Percentiles rank a stretch among this genome's conserved stretches.
Conservation (phyloP, 768 basidiomycete species). For the Lactarius deliciosus region DNA sequence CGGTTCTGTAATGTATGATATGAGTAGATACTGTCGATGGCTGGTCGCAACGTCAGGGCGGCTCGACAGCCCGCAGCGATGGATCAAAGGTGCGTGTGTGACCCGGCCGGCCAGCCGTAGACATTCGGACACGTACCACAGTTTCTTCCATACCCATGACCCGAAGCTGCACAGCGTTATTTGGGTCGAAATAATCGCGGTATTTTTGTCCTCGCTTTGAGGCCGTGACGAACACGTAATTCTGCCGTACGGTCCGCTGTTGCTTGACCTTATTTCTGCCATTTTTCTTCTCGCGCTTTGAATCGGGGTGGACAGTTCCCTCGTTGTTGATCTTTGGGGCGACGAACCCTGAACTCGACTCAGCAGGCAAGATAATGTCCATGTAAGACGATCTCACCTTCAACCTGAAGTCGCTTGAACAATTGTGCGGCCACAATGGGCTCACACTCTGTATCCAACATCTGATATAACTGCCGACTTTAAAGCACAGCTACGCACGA, state of each 20-base stretch:
- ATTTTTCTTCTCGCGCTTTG: constrained; percentile 37
- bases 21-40: constrained; percentile 1
- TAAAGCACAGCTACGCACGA: constrained; percentile 43
- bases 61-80: neutral
- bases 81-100: neutral
- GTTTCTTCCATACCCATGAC: constrained; percentile 57
- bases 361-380: neutral
- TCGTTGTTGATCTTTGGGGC: constrained; percentile 45
- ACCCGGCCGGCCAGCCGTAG: neutral
- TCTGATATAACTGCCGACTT: neutral
- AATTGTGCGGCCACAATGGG: constrained; percentile 57
- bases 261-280: constrained; percentile 40
- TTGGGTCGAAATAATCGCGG: constrained; percentile 67
- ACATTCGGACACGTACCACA: constrained; percentile 42
- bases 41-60: neutral
- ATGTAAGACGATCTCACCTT: constrained; percentile 47
- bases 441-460: constrained; percentile 47
- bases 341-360: constrained; percentile 53
- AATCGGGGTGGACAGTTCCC: constrained; percentile 42
- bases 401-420: constrained; percentile 65
- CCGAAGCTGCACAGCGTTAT: constrained; percentile 55
- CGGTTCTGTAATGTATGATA: constrained; percentile 16
- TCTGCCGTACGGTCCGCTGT: constrained; percentile 53
- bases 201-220: constrained; percentile 50
- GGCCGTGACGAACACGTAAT: constrained; percentile 56